Conservation (phyloP, 163 green algal species). For the Coccomyxa subellipsoidea region DNA sequence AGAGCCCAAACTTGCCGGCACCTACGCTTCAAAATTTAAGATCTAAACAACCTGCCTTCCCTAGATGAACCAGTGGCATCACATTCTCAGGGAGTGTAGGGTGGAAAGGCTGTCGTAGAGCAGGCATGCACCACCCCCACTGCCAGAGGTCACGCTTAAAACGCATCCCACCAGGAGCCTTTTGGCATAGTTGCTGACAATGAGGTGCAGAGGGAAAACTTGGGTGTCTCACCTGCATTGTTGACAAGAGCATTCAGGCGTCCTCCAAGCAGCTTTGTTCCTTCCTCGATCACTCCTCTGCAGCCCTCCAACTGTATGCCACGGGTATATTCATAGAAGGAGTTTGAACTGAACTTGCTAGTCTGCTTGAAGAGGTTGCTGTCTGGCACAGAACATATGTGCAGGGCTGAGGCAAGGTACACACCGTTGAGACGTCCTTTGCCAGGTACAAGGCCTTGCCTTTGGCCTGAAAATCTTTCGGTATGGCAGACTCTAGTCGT, state of each 20-base stretch:
- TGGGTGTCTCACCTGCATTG: background rate
- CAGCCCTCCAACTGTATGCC: slow-evolving; percentile 2
- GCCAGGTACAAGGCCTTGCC: background rate
- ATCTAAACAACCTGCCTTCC: too few species aligned
- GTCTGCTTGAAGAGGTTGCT: too few species aligned
- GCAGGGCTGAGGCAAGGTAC: background rate
- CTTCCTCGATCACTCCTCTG: background rate
- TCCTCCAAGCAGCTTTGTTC: background rate
- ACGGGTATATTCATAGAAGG: too few species aligned
- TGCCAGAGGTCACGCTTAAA: too few species aligned
- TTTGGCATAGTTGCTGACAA: background rate
- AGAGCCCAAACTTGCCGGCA: background rate
- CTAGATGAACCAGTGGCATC: too few species aligned
- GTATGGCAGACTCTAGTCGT: background rate
- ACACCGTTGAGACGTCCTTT: background rate
- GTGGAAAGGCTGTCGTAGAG: too few species aligned
- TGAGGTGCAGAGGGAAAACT: background rate
- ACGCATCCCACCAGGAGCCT: too few species aligned
- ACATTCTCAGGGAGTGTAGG: too few species aligned
- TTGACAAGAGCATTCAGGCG: background rate
- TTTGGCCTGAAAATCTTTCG: background rate
- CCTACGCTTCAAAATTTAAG: too few species aligned
- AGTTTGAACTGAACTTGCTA: too few species aligned
- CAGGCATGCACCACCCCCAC: too few species aligned
- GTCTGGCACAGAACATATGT: background rate